A percentile compares a stretch with the other conserved stretches of the same genome.
Conservation (phyloP, 164 flowering plant genomes). For the Piper longum region DNA sequence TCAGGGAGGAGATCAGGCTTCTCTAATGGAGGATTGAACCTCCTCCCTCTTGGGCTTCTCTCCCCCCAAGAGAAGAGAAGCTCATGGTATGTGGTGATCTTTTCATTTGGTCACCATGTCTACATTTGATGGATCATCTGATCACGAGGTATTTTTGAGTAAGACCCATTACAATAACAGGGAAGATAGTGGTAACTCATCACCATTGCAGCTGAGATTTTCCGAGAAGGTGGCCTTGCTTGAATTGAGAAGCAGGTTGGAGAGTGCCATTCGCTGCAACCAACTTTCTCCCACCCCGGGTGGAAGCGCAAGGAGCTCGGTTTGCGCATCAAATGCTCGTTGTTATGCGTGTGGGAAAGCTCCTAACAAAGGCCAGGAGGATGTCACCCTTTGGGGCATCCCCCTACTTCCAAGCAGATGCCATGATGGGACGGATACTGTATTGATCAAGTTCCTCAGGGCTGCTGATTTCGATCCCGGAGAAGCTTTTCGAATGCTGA, state of each 20-base stretch:
- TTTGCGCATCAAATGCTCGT: background rate
- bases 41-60: background rate
- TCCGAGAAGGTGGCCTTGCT: slow-evolving; percentile 28
- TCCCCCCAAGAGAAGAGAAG: background rate
- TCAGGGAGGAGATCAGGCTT: background rate
- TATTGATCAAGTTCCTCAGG: slow-evolving; percentile 39
- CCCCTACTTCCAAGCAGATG: slow-evolving; percentile 42
- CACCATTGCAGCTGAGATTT: slow-evolving; percentile 12
- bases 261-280: slow-evolving; percentile 41
- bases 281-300: slow-evolving; percentile 7
- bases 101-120: background rate
- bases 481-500: slow-evolving; percentile 37
- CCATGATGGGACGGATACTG: slow-evolving; percentile 27
- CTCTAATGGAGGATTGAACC: background rate
- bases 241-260: slow-evolving; percentile 33
- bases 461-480: slow-evolving; percentile 31
- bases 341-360: background rate
- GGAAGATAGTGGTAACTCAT: background rate
- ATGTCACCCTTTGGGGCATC: slow-evolving; percentile 45
- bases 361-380: slow-evolving; percentile 7
- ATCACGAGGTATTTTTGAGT: background rate
- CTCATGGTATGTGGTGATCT: background rate
- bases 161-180: background rate
- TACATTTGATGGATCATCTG: background rate
- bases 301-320: background rate